Base-by-base conservation (phyloP, 2,329 filamentous ascomycete species). In the Penicillium frequentans region DNA sequence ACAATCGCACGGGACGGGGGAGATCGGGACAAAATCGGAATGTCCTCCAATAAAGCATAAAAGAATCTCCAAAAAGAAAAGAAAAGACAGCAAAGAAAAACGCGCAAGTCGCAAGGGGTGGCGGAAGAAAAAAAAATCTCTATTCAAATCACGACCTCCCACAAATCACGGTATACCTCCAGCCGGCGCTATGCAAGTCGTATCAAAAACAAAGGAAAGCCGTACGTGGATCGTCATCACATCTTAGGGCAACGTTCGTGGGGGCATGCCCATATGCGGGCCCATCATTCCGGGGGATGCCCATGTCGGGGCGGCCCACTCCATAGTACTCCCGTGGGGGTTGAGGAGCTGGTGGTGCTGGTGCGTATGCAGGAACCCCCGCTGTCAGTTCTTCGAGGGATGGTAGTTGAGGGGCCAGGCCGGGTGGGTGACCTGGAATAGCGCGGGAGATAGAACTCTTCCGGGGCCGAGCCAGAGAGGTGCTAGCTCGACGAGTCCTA, bases 381-480 rank as follows among this genome's bases (percentile, higher is more conserved):
- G 77, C 77, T 5, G 77, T 79, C 49, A 80, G 64, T 58, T 79
- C 78, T 64, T 79, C 75, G 24, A 80, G 70, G 3, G 77, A 79
- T 5, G 78, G 77, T 45, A 80, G 71, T 54, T 73, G 71, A 37
- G 64, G 67, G 45, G 66, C 69, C 46, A 64, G 54, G 11, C 64
- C 64, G 8, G 64, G 59, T 9, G 55, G 56, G 39, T 66, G 64
- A 13, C 64, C 62, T 8, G 67, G 66, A 57, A 70, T 66, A 72
- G 73, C 76, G 56, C 69, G 70, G 56, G 70, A 73, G 62, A 66
- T 66, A 39, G 75, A 76, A 42, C 73, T 72, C 63, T 77, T 74
- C 62, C 76, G 68, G 48, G 74, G 66, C 52, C 75, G 69, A 54
- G 76, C 70, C 46, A 75, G 57, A 44, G 73, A 74, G 33, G 74